Base-by-base conservation (phyloP, 208 protist species). In the Angomonas ambiguus region DNA sequence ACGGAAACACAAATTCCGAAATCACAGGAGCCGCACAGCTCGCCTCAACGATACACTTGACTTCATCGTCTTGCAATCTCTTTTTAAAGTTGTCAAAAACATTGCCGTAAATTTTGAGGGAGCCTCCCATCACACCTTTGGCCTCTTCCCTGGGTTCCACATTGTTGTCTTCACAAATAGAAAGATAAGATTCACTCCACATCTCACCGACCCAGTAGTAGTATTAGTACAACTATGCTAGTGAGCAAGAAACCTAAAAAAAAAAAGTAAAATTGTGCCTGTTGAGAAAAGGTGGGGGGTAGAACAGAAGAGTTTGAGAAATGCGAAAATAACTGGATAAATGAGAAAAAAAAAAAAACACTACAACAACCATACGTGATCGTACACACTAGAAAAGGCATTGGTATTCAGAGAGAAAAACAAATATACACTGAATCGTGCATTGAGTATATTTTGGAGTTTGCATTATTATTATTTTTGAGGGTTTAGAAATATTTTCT, bases 1-100 rank as follows among this genome's bases (percentile, higher is more conserved):
- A 90, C 5, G 81, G 76, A 5, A 94, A 27, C 49, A 77, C 60
- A 11, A 94, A 24, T 20, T 76, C 73, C 3, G 69, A 51, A 18
- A 94, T 24, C 1, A 63, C 48, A 58, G 67, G 67, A 31, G 55
- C 48, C 0, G 60, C 48, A 35, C 64, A 62, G 22, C 74, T 73
- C n/a, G 69, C 77, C 27, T 60, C 2, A 13, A 74, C 10, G 10
- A 94, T 53, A 0, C 76, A 82, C 30, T 65, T 53, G n/a, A 90
- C 57, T 6, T 94, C 88, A 16, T 64, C 69, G 56, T 94, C 88
- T 0, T 38, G 66, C 13, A 94, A n/a, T 24, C 83, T 84, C 20
- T 72, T 42, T 24, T 59, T 67, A 64, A 94, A 94, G 62, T 76
- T 66, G 22, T 80, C 71, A 67, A 88, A 84, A 11, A 65, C 71